A percentile compares a stretch with the other conserved stretches of the same genome.
Conservation (phyloP, 345 rosid species). For the Citrus cavaleriei region DNA sequence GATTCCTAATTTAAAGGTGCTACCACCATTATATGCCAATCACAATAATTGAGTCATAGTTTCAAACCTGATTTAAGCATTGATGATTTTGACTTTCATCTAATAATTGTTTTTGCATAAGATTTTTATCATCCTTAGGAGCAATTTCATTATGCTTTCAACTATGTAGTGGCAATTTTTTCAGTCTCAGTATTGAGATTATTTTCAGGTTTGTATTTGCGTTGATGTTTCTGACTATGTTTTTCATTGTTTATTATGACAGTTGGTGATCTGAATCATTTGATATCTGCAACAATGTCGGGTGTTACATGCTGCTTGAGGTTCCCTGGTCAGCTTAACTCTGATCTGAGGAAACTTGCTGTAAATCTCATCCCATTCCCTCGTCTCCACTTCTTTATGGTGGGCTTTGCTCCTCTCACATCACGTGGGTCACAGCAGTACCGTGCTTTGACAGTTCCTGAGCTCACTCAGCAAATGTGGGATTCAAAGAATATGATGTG, state of each 20-base stretch:
- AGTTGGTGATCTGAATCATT: conserved; percentile 42
- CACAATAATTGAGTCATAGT: no score
- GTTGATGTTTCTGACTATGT: background rate
- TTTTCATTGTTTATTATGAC: background rate
- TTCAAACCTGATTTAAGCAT: no score
- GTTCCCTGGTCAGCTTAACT: conserved; percentile 44
- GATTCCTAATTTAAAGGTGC: no score
- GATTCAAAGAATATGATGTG: conserved; percentile 83
- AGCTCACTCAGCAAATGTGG: conserved; percentile 84
- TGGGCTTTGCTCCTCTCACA: conserved; percentile 79
- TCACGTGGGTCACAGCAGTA: conserved; percentile 78
- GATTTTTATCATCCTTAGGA: background rate
- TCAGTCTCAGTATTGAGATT: no score
- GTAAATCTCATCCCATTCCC: conserved; percentile 70
- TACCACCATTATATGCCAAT: no score
- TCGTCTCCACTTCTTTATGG: conserved; percentile 80
- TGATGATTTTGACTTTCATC: no score
- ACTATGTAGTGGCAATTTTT: no score
- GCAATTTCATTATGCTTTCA: background rate
- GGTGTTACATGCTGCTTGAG: conserved; percentile 44
- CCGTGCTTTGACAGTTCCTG: conserved; percentile 68
- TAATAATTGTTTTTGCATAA: no score
- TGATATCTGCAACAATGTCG: conserved; percentile 44
- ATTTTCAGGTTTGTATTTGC: no score
- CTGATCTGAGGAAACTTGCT: conserved; percentile 39